phyloP scores from a whole-genome alignment of 2,329 filamentous ascomycete genomes.

The Hypoxylon sp. region DNA sequence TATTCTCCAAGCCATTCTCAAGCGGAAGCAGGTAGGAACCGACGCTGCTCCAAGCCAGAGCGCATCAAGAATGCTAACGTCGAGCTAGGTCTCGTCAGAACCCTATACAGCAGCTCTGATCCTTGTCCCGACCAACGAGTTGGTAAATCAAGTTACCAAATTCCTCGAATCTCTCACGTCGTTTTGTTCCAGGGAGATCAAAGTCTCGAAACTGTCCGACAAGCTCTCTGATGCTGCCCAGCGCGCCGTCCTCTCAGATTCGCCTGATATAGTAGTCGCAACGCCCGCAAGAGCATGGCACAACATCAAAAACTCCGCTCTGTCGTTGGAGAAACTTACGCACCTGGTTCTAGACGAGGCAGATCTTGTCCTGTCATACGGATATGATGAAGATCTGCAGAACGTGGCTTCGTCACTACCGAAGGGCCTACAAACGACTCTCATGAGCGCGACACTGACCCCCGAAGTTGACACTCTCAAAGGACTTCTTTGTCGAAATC shows the following conservation, averaged over 20 bases:
- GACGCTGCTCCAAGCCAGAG: neutral
- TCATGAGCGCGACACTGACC: slow-evolving; percentile 94
- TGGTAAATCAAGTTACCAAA: slow-evolving; percentile 90
- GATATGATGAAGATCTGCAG: slow-evolving; percentile 90
- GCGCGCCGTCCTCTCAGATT: slow-evolving; percentile 84
- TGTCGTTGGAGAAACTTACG: slow-evolving; percentile 77
- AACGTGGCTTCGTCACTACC: slow-evolving; percentile 82
- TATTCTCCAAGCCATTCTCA: slow-evolving; percentile 85
- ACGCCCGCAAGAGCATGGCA: slow-evolving; percentile 87
- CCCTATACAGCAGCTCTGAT: slow-evolving; percentile 80
- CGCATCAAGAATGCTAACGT: slow-evolving; percentile 15
- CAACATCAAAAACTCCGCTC: slow-evolving; percentile 78
- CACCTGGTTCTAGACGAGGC: slow-evolving; percentile 94
- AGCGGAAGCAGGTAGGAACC: slow-evolving; percentile 73
- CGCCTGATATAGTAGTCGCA: slow-evolving; percentile 89
- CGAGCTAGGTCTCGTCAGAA: slow-evolving; percentile 60
- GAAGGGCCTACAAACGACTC: slow-evolving; percentile 86
- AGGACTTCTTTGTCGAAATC: slow-evolving; percentile 84
- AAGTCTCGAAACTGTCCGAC: slow-evolving; percentile 86
- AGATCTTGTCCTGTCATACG: slow-evolving; percentile 92
- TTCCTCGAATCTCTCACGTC: slow-evolving; percentile 80
- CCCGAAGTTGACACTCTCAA: slow-evolving; percentile 89
- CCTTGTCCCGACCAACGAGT: slow-evolving; percentile 92
- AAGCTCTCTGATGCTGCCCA: slow-evolving; percentile 92
- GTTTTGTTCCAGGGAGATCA: slow-evolving; percentile 87